Evolutionary conservation across 2,329 filamentous ascomycete species (phyloP), one percentile per base, ranked within the genome.

Genomic region (Beauveria caledonica): DNA sequence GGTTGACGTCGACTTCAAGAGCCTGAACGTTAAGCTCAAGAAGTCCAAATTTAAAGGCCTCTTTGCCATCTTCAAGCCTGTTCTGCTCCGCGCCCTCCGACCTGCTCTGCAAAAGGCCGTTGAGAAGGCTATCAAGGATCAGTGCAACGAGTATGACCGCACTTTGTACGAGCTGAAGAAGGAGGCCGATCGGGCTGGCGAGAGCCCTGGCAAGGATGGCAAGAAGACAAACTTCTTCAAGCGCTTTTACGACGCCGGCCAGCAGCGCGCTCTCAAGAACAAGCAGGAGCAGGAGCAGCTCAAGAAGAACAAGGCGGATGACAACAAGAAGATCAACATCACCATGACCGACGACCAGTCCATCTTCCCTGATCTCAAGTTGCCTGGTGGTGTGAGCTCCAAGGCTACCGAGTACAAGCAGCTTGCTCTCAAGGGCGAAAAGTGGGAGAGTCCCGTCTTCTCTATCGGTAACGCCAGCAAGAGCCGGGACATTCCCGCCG

Each of bases 371-470:
- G 80, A 93, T 71, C 87, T 99, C 70, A 82, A 86, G 61, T 81
- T 99, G 6, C 92, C 92, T 27, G 74, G 74, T 25, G 92, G 92
- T 60, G 93, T 97, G 72, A 94, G 89, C 67, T 87, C 85, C 77
- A 97, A 96, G 84, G 92, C 93, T 10, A 95, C 90, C 25, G 91
- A 96, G 74, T 97, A 95, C 82, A 90, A 86, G 77, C 86, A 97
- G 23, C 81, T 96, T 61, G 90, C 93, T 9, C 80, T 79, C 66
- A 91, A 94, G 84, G 94, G 94, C 57, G 89, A 96, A 60, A 87
- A 86, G 73, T 99, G 94, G 94, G 88, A 96, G 80, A 95, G 89
- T 63, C 91, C 93, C 10, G 86, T 99, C 69, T 99, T 99, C 79
- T 87, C 85, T 62, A 88, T 97, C 67, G 93, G 94, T 52, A 82